Conservation (phyloP, 805 yeast genomes). For the Monosporozyma siamensis region DNA sequence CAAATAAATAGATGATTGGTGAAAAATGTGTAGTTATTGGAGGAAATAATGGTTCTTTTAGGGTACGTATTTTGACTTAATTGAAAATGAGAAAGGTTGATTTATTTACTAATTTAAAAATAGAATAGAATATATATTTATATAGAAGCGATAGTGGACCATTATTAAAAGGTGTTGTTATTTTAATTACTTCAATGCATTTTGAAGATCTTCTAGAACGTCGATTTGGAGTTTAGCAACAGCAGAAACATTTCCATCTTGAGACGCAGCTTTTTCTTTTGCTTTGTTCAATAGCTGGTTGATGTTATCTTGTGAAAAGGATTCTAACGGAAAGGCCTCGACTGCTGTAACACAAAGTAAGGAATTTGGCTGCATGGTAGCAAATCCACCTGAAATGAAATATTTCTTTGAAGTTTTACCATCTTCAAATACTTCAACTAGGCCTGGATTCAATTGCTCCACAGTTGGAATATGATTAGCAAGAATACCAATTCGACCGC, state of each 20-base stretch:
- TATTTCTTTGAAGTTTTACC: constrained; percentile 60
- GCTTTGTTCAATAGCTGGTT: constrained; percentile 83
- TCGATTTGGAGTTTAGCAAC: constrained; percentile 94
- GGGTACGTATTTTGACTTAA: too few relatives aligned
- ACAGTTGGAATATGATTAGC: constrained; percentile 97
- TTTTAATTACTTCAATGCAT: constrained; percentile 27
- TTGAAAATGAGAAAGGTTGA: neutral
- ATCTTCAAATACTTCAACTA: constrained; percentile 81
- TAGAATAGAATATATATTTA: constrained; percentile 1
- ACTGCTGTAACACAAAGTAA: constrained; percentile 82
- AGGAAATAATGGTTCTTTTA: too few relatives aligned
- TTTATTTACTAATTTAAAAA: neutral
- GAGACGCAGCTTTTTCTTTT: constrained; percentile 75
- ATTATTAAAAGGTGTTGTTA: too few relatives aligned
- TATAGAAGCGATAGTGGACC: neutral
- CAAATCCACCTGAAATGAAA: constrained; percentile 94
- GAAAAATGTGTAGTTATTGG: too few relatives aligned
- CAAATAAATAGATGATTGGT: too few relatives aligned
- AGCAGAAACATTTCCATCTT: constrained; percentile 84
- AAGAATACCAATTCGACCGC: constrained; percentile 93
- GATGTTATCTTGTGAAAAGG: constrained; percentile 72
- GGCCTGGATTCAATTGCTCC: constrained; percentile 93
- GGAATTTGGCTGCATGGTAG: constrained; percentile 92
- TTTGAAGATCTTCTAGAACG: constrained; percentile 88
- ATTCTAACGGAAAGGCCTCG: constrained; percentile 89